Evolutionary conservation across 305 asterid genomes (phyloP).

Genomic region (Fraxinus sp.): DNA sequence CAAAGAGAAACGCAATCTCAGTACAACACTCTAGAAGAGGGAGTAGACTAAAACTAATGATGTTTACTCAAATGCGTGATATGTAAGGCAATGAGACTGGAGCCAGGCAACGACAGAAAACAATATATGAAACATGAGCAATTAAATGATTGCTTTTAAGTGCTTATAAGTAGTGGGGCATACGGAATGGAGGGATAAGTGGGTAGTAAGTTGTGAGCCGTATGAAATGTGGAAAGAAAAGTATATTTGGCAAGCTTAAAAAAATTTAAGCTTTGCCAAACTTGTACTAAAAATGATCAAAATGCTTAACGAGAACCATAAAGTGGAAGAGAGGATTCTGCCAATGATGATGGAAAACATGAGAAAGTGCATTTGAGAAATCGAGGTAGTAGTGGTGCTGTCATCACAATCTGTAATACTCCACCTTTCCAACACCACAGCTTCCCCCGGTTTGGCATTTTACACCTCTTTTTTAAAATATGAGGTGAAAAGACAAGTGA

Average conservation of each 20-base stretch:
- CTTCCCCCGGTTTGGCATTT: not conserved
- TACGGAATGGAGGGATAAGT: not conserved
- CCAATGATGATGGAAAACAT: slow-evolving; percentile 1
- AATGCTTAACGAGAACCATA: not conserved
- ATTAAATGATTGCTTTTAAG: not conserved
- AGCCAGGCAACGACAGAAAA: not conserved
- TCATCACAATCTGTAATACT: not conserved
- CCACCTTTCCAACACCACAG: not conserved
- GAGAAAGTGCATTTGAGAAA: not conserved
- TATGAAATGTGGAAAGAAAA: too few relatives aligned
- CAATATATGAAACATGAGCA: not conserved
- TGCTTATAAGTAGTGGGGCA: not conserved
- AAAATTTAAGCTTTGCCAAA: not conserved
- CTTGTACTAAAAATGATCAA: not conserved
- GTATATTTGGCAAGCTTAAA: not conserved
- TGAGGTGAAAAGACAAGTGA: not conserved
- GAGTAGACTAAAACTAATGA: not conserved
- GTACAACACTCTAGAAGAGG: not conserved
- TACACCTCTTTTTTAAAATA: not conserved
- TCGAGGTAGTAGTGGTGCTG: not conserved
- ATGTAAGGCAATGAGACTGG: not conserved
- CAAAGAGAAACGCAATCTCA: not conserved
- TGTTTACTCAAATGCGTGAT: not conserved
- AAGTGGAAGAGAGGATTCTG: slow-evolving; percentile 7
- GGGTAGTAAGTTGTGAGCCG: not conserved